These are phyloP conservation scores for Curvularia lunata DNA, from an alignment of 2,329 filamentous ascomycete species.

Conservation along the genomic window DNA sequence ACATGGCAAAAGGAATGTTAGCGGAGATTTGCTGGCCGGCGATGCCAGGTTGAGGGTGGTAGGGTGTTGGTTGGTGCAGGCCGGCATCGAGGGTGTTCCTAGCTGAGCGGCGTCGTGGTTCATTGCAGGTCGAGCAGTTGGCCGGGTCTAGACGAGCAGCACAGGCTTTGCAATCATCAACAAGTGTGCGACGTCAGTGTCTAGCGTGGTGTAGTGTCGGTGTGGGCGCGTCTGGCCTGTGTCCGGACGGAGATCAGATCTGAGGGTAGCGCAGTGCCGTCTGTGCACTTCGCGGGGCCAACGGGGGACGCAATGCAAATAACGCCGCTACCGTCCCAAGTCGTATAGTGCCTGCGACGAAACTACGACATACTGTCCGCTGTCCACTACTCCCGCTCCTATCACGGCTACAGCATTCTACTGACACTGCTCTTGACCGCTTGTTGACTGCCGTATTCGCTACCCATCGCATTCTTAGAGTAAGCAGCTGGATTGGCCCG, in stretches of 20 bases:
- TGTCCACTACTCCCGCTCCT: constrained; percentile 9
- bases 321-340: constrained; percentile 22
- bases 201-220: constrained; percentile 2
- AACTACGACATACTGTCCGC: constrained; percentile 12
- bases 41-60: constrained; percentile 5
- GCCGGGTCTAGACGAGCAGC: not conserved
- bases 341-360: constrained; percentile 16
- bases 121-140: constrained; percentile 1
- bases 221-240: constrained; percentile 5
- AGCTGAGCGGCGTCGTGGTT: not conserved
- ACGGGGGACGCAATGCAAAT: constrained; percentile 26
- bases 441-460: constrained; percentile 3
- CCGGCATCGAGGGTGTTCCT: not conserved
- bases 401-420: not conserved
- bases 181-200: constrained; percentile 6
- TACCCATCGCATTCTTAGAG: constrained; percentile 13
- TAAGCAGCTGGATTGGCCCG: constrained; percentile 9
- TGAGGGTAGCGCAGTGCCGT: constrained; percentile 21
- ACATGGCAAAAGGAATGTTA: constrained; percentile 14
- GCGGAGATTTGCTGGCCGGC: constrained; percentile 17
- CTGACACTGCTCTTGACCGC: not conserved
- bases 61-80: not conserved
- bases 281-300: constrained; percentile 31
- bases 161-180: not conserved
- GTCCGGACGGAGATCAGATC: constrained; percentile 16